Base-by-base conservation (phyloP, 352 stramenopile genomes). In the Phytophthora chlamydospora region DNA sequence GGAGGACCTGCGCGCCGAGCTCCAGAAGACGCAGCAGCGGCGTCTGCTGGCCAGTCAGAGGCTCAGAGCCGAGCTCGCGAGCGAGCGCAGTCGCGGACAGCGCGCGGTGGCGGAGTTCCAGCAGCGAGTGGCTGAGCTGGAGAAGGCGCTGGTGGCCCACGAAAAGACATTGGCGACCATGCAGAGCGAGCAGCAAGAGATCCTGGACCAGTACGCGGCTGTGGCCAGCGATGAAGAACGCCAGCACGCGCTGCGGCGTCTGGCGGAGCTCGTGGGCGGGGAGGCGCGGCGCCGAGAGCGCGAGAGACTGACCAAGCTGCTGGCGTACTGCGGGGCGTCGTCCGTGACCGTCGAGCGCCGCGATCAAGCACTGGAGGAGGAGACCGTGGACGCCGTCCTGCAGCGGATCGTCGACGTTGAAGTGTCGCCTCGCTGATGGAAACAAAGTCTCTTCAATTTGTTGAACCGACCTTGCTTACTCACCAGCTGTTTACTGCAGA, bases 291-390 rank as follows among this genome's bases (percentile, higher is more conserved):
- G 36, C 9, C 74, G 80, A 1, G 53, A 69, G 32, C 50, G 65
- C 10, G 66, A 89, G 31, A 72, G 76, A 9, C 17, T 82, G 35
- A 44, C 55, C 19, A 85, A 83, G 52, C 42, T 88, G 45, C 68
- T 79, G 27, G 58, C 78, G 38, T 89, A 90, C 49, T 90, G 81
- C 46, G 81, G 81, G 21, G 75, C 80, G 53, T 90, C 81, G 9
- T 88, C 75, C 2, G 81, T 88, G 40, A 62, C 75, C 13, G 81
- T 89, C n/a, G 65, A 81, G 35, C 60, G 62, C 8, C 67, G 55
- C 4, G 54, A 66, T 16, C 31, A 36, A 27, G 55, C 72, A 19
- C 67, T 82, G 17, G 53, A 63, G 21, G 45, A 60, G 47, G 54
- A 69, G 49, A 54, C 53, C 1, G 39, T 58, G 34, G 40, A 59